Evolutionary conservation across 495 filamentous ascomycete species (phyloP).

Genomic region (Xylaria cubensis): DNA sequence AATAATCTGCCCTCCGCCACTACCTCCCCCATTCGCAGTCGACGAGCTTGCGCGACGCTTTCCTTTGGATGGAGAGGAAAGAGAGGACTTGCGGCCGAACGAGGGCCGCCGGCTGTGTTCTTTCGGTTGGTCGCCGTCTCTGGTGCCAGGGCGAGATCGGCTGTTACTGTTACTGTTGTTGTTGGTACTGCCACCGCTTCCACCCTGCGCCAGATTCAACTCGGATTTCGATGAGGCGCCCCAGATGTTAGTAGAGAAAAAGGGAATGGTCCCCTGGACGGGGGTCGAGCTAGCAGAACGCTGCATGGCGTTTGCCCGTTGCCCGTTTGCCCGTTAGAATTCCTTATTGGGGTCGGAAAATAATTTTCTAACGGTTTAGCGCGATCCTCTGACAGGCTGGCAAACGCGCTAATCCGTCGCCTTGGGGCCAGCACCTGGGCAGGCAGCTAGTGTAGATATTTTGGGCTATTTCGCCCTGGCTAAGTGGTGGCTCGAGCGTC

Average conservation of each 20-base stretch:
- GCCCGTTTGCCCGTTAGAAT: constrained; percentile 2
- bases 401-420: constrained; percentile 14
- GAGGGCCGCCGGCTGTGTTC: constrained; percentile 52
- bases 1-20: constrained; percentile 35
- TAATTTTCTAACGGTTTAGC: constrained; percentile 21
- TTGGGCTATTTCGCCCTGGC: neutral
- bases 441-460: constrained; percentile 1
- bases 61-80: constrained; percentile 46
- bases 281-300: constrained; percentile 45
- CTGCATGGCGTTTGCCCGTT: constrained; percentile 46
- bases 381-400: constrained; percentile 20
- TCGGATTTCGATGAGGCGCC: constrained; percentile 31
- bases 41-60: constrained; percentile 49
- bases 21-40: constrained; percentile 36
- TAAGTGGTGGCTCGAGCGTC: neutral
- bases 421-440: neutral
- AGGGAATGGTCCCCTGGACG: constrained; percentile 49
- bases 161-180: constrained; percentile 24
- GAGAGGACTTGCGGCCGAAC: constrained; percentile 51
- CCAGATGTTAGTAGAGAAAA: constrained; percentile 52
- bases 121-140: constrained; percentile 50
- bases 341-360: constrained; percentile 18
- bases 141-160: constrained; percentile 50
- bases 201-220: constrained; percentile 4
- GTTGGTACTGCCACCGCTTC: constrained; percentile 25